Percentiles rank a stretch among this genome's conserved stretches.
Conservation (phyloP, 306 rosid species). For the Cotoneaster glaucophyllus region DNA sequence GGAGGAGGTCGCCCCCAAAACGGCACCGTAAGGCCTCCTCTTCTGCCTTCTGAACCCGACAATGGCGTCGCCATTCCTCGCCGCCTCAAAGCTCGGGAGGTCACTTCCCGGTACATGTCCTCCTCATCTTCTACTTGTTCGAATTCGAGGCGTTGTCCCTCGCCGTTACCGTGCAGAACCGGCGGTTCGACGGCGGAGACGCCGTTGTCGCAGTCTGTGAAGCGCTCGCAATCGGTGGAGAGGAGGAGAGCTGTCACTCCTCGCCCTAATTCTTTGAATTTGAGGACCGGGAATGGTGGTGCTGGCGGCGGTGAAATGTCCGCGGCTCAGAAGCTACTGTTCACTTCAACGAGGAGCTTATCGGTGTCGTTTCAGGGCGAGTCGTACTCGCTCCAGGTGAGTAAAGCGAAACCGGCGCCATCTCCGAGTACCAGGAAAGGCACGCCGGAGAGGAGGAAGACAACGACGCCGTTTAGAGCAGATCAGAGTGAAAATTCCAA, state of each 20-base stretch:
- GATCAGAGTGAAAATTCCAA: constrained; percentile 47
- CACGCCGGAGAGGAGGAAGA: constrained; percentile 77
- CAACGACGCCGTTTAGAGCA: constrained; percentile 31
- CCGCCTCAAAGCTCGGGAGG: constrained; percentile 56
- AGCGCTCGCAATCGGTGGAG: constrained; percentile 61
- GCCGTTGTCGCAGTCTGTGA: constrained; percentile 18
- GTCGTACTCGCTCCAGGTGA: constrained; percentile 76
- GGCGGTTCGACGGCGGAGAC: constrained; percentile 23
- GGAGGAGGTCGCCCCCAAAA: constrained; percentile 42
- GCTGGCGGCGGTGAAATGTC: constrained; percentile 34
- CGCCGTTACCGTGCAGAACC: constrained; percentile 56
- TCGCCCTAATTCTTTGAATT: constrained; percentile 34
- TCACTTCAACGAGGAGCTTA: constrained; percentile 76
- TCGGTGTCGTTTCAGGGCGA: constrained; percentile 92
- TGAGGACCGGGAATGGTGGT: constrained; percentile 22
- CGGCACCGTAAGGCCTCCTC: constrained; percentile 49
- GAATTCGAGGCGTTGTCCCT: constrained; percentile 41
- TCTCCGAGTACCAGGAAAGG: constrained; percentile 49
- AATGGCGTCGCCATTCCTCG: constrained; percentile 53
- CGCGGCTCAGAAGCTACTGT: constrained; percentile 64
- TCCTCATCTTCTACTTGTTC: constrained; percentile 37
- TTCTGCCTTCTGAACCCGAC: constrained; percentile 74
- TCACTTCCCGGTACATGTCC: constrained; percentile 76
- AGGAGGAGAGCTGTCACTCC: constrained; percentile 55
- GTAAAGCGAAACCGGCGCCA: constrained; percentile 58